Evolutionary conservation across 768 basidiomycete species (phyloP).

Genomic region (Suillus bovinus): DNA sequence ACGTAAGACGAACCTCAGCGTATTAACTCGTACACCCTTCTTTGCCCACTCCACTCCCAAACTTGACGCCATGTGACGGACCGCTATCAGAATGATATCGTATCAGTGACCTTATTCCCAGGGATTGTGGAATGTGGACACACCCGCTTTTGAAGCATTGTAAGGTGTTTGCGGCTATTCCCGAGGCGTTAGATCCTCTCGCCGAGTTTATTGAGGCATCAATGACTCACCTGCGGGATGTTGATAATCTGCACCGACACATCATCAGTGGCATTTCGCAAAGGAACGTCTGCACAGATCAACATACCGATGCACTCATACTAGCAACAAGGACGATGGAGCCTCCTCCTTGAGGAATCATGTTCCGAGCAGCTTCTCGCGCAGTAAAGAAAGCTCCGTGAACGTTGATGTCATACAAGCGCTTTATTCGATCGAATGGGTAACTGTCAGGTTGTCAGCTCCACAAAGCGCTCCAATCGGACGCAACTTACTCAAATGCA

Average conservation of each 20-base stretch:
- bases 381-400: conserved; percentile 96
- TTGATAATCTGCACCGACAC: conserved; percentile 69
- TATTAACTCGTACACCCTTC: conserved; percentile 83
- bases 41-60: conserved; percentile 97
- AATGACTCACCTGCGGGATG: conserved; percentile 67
- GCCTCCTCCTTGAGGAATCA: conserved; percentile 81
- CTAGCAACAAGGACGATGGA: conserved; percentile 85
- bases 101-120: conserved; percentile 13
- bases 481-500: conserved; percentile 70
- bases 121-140: conserved; percentile 17
- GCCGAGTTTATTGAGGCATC: background rate
- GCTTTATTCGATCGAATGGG: conserved; percentile 81
- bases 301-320: conserved; percentile 85
- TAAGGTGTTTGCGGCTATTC: conserved; percentile 86
- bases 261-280: conserved; percentile 17
- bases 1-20: conserved; percentile 54
- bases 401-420: conserved; percentile 90
- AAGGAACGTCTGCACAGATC: background rate
- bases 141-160: conserved; percentile 92
- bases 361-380: conserved; percentile 88
- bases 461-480: conserved; percentile 7
- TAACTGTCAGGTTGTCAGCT: conserved; percentile 49
- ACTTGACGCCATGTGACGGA: conserved; percentile 91
- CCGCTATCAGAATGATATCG: conserved; percentile 48
- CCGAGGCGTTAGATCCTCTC: background rate